Evolutionary conservation across 352 stramenopile genomes (phyloP).

Genomic region (Phytophthora hybrid): DNA sequence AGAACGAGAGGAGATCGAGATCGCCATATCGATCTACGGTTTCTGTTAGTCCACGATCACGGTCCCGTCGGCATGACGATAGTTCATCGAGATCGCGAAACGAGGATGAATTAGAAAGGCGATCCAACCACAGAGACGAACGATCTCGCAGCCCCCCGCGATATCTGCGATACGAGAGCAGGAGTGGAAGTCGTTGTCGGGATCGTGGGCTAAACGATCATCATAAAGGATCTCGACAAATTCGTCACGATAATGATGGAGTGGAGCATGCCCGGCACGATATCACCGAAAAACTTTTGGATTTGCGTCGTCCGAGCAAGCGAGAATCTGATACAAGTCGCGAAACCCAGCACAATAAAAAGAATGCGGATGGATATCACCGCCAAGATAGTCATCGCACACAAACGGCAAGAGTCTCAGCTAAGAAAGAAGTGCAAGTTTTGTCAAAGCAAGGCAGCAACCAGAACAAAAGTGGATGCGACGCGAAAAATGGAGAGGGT

Average conservation of each 20-base stretch:
- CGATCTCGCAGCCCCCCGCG: conserved; percentile 17
- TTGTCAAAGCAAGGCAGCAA: background rate
- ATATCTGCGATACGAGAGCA: background rate
- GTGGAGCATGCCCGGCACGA: background rate
- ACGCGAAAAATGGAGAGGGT: background rate
- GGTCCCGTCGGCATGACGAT: background rate
- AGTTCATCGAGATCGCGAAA: background rate
- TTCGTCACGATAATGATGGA: background rate
- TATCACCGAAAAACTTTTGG: background rate
- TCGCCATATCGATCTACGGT: conserved; percentile 6
- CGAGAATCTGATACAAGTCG: background rate
- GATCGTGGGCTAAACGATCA: background rate
- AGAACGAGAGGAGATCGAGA: conserved; percentile 20
- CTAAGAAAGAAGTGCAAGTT: background rate
- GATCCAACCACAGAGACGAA: background rate
- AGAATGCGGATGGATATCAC: background rate
- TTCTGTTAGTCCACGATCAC: conserved; percentile 2
- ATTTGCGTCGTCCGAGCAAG: background rate
- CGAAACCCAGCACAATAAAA: background rate
- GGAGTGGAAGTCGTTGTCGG: background rate
- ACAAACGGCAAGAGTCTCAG: background rate
- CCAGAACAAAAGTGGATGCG: background rate
- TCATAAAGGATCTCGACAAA: background rate
- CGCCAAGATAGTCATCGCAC: background rate
- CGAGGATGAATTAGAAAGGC: too few species aligned